Evolutionary conservation across 1,284 basidiomycete genomes (phyloP), one percentile per base, ranked within the genome.

Genomic region (Exobasidium cylindrosporum): DNA sequence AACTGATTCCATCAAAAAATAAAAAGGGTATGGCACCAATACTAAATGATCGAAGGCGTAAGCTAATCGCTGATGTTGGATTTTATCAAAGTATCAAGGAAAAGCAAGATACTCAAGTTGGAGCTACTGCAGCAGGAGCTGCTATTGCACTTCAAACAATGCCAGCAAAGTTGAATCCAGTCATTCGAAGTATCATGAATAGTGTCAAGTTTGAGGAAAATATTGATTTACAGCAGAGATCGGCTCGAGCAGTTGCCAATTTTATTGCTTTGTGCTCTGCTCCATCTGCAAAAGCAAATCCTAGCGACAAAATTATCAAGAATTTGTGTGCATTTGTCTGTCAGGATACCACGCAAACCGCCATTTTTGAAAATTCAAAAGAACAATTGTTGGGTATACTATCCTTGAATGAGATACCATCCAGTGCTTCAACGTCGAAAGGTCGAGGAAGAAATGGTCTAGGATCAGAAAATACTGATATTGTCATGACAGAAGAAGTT

Each of bases 241-340:
- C 92, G 0, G 94, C 96, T 0, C 84, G 84, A 0, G 88, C 92
- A 0, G 89, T 98, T 5, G 91, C 92, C 11, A 85, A 87, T 3
- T 91, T 99, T 80, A 86, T 98, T 64, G 87, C 89, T 54, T 90
- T 91, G 76, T 97, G 93, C 80, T 86, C 62, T 21, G 62, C 87
- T 2, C 88, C 83, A 81, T 50, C 47, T 28, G 21, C 47, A 14
- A 75, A 82, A 58, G 17, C 10, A 7, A 84, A 85, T 62, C 85
- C 85, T 83, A 71, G 89, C 85, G 91, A 94, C 74, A 99, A 99
- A 83, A 93, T 99, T 60, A 87, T 98, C 72, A 93, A 93, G 83
- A 99, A 99, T 78, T 86, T 98, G 3, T 95, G 92, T 82, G 94
- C 92, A 0, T 98, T 98, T 82, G 83, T 98, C 4, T 98, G 95